Conservation (phyloP, 257 asterid species). For the Linaria vulgaris region DNA sequence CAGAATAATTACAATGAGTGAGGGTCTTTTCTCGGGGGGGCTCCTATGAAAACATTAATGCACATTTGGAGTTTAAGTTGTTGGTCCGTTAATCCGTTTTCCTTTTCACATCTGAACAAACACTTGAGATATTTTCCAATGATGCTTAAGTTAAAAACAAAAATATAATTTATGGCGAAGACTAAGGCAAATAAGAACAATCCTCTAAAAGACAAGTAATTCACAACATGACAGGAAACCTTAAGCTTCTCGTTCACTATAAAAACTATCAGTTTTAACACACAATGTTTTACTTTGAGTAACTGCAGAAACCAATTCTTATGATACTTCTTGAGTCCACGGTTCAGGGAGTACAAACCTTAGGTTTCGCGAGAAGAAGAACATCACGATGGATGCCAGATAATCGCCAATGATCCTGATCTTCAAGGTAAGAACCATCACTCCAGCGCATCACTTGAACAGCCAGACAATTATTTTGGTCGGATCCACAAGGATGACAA, state of each 20-base stretch:
- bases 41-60: no score
- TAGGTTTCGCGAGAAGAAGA: slow-evolving; percentile 78
- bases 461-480: slow-evolving; percentile 68
- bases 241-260: not conserved
- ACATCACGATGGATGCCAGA: slow-evolving; percentile 99
- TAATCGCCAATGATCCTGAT: slow-evolving; percentile 99
- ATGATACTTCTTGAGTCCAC: not conserved
- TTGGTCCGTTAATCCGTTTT: no score
- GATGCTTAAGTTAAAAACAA: no score
- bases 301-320: slow-evolving; percentile 21
- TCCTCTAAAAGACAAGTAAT: not conserved
- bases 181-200: no score
- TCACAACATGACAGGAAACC: not conserved
- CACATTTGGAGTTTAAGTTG: no score
- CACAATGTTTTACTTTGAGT: slow-evolving; percentile 11
- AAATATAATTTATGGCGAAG: no score
- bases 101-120: slow-evolving; percentile 8
- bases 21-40: no score
- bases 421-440: slow-evolving; percentile 99
- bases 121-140: no score
- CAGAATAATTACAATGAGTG: no score
- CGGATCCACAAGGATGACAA: slow-evolving; percentile 81
- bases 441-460: slow-evolving; percentile 97
- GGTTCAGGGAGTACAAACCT: slow-evolving; percentile 51
- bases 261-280: slow-evolving; percentile 2